phyloP scores from a whole-genome alignment of 139 green algal species.

The Monoraphidium neglectum region DNA sequence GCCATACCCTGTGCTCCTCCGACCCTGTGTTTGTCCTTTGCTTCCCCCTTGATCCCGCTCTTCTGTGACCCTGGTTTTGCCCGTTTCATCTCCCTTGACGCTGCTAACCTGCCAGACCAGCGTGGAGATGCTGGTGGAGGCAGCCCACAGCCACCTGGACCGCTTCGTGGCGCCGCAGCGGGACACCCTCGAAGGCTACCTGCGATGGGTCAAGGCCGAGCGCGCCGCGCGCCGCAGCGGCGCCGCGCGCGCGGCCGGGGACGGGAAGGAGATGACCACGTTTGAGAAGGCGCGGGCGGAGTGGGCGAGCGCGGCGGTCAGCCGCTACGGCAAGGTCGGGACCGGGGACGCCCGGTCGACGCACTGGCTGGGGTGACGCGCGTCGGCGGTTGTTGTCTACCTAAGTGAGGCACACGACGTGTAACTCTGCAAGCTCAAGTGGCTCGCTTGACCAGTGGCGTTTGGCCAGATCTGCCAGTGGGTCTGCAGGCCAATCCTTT shows the following conservation, averaged over 20 bases:
- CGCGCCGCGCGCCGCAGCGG: constrained; percentile 9
- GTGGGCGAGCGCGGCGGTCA: neutral
- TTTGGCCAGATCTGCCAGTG: no score
- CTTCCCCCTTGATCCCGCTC: no score
- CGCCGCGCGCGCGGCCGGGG: neutral
- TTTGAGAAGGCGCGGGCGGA: neutral
- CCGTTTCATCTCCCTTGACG: no score
- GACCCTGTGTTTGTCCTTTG: no score
- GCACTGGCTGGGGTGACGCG: constrained; percentile 1
- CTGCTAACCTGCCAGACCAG: constrained; percentile 35
- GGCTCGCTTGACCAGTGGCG: no score
- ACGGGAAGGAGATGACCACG: neutral
- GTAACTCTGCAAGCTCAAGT: no score
- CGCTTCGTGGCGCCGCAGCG: constrained; percentile 49
- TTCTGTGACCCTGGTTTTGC: no score
- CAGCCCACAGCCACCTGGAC: constrained; percentile 18
- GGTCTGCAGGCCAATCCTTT: no score
- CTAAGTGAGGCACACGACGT: constrained; percentile 7
- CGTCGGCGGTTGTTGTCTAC: neutral
- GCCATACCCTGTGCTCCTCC: no score
- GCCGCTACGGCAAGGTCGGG: neutral
- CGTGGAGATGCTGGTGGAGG: constrained; percentile 42
- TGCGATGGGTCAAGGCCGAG: constrained; percentile 44
- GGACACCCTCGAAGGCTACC: constrained; percentile 38
- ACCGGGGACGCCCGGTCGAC: neutral